Conservation (phyloP, 495 filamentous ascomycete genomes). For the Penicillium nucicola region DNA sequence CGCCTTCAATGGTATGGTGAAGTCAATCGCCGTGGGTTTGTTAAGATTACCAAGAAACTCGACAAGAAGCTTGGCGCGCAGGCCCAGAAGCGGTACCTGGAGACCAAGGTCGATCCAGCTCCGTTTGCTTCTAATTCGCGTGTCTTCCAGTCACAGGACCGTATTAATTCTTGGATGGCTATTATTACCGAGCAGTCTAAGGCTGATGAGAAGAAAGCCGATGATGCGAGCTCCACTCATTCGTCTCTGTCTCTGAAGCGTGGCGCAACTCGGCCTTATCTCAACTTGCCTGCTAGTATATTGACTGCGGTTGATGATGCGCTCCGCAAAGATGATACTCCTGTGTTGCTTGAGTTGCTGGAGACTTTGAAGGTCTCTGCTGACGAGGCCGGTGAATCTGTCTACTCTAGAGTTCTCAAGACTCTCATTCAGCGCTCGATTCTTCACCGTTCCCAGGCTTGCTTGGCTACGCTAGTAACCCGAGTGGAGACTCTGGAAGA, state of each 20-base stretch:
- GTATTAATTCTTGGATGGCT: conserved; percentile 89
- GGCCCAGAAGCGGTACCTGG: conserved; percentile 77
- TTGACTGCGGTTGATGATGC: conserved; percentile 75
- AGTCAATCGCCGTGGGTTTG: conserved; percentile 89
- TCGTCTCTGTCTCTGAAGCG: conserved; percentile 70
- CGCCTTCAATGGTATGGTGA: conserved; percentile 98
- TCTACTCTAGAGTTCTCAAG: conserved; percentile 62
- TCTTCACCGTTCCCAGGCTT: conserved; percentile 62
- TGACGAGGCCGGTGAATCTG: conserved; percentile 40
- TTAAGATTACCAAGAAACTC: conserved; percentile 97
- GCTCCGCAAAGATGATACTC: conserved; percentile 69
- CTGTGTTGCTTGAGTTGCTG: conserved; percentile 56
- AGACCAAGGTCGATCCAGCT: conserved; percentile 79
- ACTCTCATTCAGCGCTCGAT: conserved; percentile 84
- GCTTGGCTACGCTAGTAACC: conserved; percentile 65
- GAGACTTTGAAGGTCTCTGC: conserved; percentile 50
- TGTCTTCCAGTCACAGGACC: conserved; percentile 63
- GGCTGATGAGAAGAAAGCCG: conserved; percentile 64
- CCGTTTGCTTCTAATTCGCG: conserved; percentile 77
- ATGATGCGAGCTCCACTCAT: conserved; percentile 68
- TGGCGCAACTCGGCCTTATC: conserved; percentile 62
- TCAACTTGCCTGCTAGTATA: conserved; percentile 63
- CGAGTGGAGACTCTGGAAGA: conserved; percentile 71
- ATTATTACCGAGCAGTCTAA: conserved; percentile 45
- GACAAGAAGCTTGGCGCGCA: conserved; percentile 81